Conservation (phyloP, 495 filamentous ascomycete genomes). For the Trichoderma virens region DNA sequence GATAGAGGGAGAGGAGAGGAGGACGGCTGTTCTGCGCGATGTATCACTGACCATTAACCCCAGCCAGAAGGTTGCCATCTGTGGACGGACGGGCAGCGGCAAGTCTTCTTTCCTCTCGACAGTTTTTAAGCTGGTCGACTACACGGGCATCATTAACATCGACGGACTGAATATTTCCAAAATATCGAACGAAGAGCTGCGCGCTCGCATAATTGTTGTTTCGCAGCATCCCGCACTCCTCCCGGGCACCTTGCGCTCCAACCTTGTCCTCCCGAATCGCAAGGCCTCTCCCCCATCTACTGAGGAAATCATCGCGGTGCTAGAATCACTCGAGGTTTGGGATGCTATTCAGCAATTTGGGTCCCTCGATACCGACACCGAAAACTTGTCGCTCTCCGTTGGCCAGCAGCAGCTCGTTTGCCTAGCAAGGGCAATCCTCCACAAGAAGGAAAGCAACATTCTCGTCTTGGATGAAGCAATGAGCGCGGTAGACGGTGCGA, state of each 20-base stretch:
- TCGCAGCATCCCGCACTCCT: too few relatives aligned
- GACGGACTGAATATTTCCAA: too few relatives aligned
- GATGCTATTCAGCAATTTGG: background rate
- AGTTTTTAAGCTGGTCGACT: too few relatives aligned
- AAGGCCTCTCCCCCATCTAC: slow-evolving; percentile 15
- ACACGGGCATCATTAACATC: too few relatives aligned
- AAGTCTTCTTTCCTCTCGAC: slow-evolving; percentile 57
- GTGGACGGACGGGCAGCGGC: slow-evolving; percentile 35
- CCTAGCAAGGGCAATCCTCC: background rate
- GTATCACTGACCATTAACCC: slow-evolving; percentile 6
- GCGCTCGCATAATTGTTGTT: too few relatives aligned
- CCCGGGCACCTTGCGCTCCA: too few relatives aligned
- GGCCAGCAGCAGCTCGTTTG: background rate
- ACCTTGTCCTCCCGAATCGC: too few relatives aligned
- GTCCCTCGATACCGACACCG: background rate
- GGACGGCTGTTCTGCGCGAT: background rate
- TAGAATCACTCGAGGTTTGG: slow-evolving; percentile 16
- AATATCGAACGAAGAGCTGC: too few relatives aligned
- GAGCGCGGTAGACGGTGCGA: background rate
- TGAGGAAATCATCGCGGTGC: slow-evolving; percentile 27
- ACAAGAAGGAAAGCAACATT: background rate
- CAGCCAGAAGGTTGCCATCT: slow-evolving; percentile 17
- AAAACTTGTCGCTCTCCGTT: background rate
- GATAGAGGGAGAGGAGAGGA: background rate
- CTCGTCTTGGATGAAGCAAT: background rate